phyloP scores from a whole-genome alignment of 164 flowering plant genomes.

The Vitis riparia region DNA sequence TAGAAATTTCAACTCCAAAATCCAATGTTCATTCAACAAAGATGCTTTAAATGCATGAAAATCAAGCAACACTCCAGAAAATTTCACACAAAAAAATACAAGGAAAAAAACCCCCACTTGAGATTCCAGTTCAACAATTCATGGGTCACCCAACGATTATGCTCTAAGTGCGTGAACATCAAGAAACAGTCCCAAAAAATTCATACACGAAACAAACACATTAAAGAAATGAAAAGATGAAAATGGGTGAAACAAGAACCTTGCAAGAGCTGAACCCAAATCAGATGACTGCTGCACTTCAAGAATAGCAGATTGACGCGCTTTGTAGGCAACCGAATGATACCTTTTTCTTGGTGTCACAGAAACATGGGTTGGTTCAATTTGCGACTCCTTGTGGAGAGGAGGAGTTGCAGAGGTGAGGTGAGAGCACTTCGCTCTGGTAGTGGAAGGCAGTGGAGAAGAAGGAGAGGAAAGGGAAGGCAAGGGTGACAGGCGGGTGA shows the following conservation, averaged over 20 bases:
- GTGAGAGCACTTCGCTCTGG: conserved; percentile 3
- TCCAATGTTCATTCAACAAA: no score
- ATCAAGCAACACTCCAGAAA: background rate
- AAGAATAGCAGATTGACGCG: conserved; percentile 43
- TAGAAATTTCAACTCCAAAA: no score
- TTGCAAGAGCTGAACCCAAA: conserved; percentile 52
- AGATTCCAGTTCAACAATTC: no score
- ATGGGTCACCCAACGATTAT: no score
- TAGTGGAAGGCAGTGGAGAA: conserved; percentile 4
- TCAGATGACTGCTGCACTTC: conserved; percentile 45
- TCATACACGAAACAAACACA: background rate
- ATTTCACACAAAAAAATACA: background rate
- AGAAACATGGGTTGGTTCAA: background rate
- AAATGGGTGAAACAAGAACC: conserved; percentile 25
- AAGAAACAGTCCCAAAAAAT: no score
- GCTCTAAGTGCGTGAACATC: no score
- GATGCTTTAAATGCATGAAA: no score
- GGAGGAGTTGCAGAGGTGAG: conserved; percentile 4
- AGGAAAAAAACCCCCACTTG: no score
- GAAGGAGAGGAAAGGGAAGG: background rate
- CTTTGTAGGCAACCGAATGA: conserved; percentile 10
- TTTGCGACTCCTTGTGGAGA: conserved; percentile 1
- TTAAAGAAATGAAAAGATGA: background rate
- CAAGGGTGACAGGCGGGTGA: background rate
- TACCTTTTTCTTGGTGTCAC: conserved; percentile 10